Conservation (phyloP, 148 eudicot genomes). For the Linanthus parryae region DNA sequence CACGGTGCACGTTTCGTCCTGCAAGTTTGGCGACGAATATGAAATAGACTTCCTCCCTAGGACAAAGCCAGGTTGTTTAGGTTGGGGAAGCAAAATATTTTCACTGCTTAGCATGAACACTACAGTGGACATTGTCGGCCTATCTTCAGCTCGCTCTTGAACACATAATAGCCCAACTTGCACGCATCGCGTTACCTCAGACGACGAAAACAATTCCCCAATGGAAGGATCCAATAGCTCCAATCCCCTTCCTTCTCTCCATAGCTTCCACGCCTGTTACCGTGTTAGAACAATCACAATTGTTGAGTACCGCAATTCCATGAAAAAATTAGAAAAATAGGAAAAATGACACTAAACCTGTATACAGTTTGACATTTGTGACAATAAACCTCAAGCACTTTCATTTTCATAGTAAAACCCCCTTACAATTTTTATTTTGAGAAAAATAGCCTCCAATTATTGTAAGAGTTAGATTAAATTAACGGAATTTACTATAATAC, state of each 20-base stretch:
- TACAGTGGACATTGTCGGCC: constrained; percentile 73
- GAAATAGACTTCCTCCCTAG: constrained; percentile 26
- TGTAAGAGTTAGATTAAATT: too few species aligned
- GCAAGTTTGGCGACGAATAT: constrained; percentile 27
- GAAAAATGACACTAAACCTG: too few species aligned
- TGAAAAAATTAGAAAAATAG: too few species aligned
- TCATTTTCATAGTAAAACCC: too few species aligned
- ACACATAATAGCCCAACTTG: constrained; percentile 81
- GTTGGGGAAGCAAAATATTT: constrained; percentile 39
- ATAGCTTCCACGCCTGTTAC: constrained; percentile 82
- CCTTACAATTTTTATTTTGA: too few species aligned
- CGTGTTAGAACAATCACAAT: too few species aligned
- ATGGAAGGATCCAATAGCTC: constrained; percentile 42
- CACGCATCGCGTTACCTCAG: constrained; percentile 63
- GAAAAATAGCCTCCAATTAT: too few species aligned
- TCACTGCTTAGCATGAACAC: constrained; percentile 71
- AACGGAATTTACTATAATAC: too few species aligned
- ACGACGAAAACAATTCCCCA: constrained; percentile 23
- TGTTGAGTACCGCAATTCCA: too few species aligned
- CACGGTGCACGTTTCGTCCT: constrained; percentile 59
- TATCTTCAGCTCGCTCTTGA: constrained; percentile 73
- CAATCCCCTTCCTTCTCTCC: constrained; percentile 60
- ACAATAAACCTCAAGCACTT: too few species aligned
- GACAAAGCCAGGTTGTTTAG: constrained; percentile 59
- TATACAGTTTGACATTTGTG: too few species aligned